Evolutionary conservation across 2,329 filamentous ascomycete species (phyloP), one percentile per base, ranked within the genome.

Genomic region (Fusarium sp.): DNA sequence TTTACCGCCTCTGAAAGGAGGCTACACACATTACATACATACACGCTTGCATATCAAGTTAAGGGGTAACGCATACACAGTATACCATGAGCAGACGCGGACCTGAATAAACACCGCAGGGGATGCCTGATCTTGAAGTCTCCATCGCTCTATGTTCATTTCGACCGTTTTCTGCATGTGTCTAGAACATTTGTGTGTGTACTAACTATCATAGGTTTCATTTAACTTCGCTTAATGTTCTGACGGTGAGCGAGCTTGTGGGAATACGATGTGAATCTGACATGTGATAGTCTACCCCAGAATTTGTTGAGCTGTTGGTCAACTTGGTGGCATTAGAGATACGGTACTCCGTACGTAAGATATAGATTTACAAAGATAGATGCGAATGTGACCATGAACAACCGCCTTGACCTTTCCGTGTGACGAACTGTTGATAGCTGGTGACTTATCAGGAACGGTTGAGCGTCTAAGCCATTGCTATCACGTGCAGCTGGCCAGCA

Each of bases 401-500:
- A 35, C 44, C 40, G 57, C 64, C 59, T 54, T 46, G 30, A 54
- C 46, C 38, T 30, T 38, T 33, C 37, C 63, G 59, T 69, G 71
- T 73, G 63, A 72, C 58, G 30, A 46, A 16, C 30, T 61, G 32
- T 33, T 43, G 40, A 43, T 61, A 59, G 56, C 33, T 59, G 38
- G 64, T 69, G 69, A 60, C 68, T 57, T 66, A 13, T 38, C 56
- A 43, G 46, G 53, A 61, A 70, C 32, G 56, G 35, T 57, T 70
- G 57, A 70, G 68, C 23, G 62, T 57, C 60, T 42, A 60, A 64
- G 65, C 38, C 53, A 53, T 37, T 40, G 23, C 32, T 30, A 69
- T 78, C 76, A 78, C 75, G 76, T 78, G 74, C 44, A 49, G 46
- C 15, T 40, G n/a, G 60, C 35, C 33, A 37, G 44, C 64, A 73